A percentile compares a stretch with the other conserved stretches of the same genome.
Evolutionary conservation across 257 asterid species (phyloP).

Genomic region (Plantago ovata): DNA sequence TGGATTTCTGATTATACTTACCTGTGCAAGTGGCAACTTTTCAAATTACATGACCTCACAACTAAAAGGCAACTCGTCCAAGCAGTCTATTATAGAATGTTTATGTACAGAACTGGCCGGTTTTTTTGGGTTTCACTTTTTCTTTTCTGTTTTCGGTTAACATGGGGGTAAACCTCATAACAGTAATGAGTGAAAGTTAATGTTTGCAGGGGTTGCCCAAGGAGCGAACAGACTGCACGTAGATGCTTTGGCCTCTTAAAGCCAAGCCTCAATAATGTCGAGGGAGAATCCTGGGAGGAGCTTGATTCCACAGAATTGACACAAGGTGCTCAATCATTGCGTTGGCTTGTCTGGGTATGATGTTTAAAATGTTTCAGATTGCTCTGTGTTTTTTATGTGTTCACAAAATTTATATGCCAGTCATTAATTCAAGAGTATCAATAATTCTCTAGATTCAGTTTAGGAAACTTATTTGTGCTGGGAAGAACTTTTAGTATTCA

Average conservation of each 20-base stretch:
- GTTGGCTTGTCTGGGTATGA: slow-evolving; percentile 96
- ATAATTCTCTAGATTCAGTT: no score
- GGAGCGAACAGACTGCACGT: slow-evolving; percentile 65
- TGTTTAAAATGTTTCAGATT: not conserved
- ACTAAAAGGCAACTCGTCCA: not conserved
- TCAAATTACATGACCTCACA: no score
- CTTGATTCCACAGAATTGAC: slow-evolving; percentile 58
- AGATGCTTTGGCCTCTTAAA: slow-evolving; percentile 60
- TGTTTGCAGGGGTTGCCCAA: slow-evolving; percentile 92
- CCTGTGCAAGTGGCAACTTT: not conserved
- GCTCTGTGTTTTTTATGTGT: not conserved
- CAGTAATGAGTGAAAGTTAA: slow-evolving; percentile 58
- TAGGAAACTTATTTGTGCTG: no score
- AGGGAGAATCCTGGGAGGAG: slow-evolving; percentile 97
- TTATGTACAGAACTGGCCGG: slow-evolving; percentile 17
- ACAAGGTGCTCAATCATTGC: slow-evolving; percentile 64
- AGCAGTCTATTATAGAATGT: slow-evolving; percentile 8
- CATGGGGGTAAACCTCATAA: slow-evolving; percentile 41
- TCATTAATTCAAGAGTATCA: no score
- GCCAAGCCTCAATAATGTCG: slow-evolving; percentile 54
- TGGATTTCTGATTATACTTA: not conserved
- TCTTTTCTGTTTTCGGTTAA: slow-evolving; percentile 19
- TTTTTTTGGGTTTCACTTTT: slow-evolving; percentile 37
- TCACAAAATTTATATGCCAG: no score
- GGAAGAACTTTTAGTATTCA: no score